phyloP scores from a whole-genome alignment of 108 stramenopile species.

The Discostella pseudostelligera region DNA sequence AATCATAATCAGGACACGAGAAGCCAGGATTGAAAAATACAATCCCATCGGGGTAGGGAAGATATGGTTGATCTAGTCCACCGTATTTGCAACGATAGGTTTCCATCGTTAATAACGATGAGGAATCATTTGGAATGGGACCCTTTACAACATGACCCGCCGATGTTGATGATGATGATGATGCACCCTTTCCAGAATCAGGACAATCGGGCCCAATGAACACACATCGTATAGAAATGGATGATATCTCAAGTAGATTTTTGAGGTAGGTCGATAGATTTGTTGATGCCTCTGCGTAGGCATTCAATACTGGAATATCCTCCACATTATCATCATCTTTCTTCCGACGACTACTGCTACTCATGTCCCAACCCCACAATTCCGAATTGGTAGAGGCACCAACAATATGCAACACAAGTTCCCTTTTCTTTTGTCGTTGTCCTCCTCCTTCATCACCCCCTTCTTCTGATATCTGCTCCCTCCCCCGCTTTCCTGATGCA shows the following conservation, averaged over 20 bases:
- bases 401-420: slow-evolving; percentile 73
- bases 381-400: slow-evolving; percentile 82
- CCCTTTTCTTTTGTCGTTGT: neutral
- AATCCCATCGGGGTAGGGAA: slow-evolving; percentile 62
- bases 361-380: slow-evolving; percentile 66
- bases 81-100: slow-evolving; percentile 45
- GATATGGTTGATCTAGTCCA: slow-evolving; percentile 10
- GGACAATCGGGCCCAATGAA: slow-evolving; percentile 85
- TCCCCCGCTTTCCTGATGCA: slow-evolving; percentile 15
- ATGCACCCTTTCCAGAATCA: neutral
- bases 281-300: slow-evolving; percentile 80
- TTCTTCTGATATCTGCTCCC: slow-evolving; percentile 23
- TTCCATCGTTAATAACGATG: slow-evolving; percentile 21
- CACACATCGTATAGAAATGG: slow-evolving; percentile 52
- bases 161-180: neutral
- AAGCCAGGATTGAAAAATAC: slow-evolving; percentile 91
- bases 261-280: slow-evolving; percentile 50
- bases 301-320: slow-evolving; percentile 44
- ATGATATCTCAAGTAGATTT: slow-evolving; percentile 27
- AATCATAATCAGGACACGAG: slow-evolving; percentile 84
- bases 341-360: slow-evolving; percentile 8
- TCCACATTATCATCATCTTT: slow-evolving; percentile 4
- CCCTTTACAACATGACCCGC: slow-evolving; percentile 4
- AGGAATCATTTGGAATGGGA: slow-evolving; percentile 36
- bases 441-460: neutral